Percentiles rank a stretch among this genome's conserved stretches.
Evolutionary conservation across 345 rosid genomes (phyloP).

Genomic region (Eutrema japonicum): DNA sequence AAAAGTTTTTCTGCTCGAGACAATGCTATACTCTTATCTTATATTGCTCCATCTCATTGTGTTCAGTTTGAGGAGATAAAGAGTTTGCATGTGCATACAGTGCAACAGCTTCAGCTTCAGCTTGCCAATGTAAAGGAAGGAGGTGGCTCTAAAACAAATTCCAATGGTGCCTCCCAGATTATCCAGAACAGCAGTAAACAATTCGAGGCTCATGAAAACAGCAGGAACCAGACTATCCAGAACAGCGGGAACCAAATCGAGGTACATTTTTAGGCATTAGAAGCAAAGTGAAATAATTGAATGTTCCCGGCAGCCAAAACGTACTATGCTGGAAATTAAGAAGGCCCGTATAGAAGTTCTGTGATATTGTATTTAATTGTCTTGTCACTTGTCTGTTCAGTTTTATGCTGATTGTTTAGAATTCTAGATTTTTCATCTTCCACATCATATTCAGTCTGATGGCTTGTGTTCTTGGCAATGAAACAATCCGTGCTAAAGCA

Average conservation of each 20-base stretch:
- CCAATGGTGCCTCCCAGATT: conserved; percentile 58
- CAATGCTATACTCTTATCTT: conserved; percentile 13
- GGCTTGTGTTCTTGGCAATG: neutral
- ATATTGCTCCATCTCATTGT: conserved; percentile 33
- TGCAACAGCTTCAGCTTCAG: conserved; percentile 89
- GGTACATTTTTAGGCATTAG: neutral
- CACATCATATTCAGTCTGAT: neutral
- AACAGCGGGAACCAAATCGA: conserved; percentile 57
- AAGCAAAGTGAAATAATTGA: neutral
- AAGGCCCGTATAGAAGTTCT: neutral
- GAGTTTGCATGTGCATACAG: conserved; percentile 75
- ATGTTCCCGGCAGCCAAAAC: neutral
- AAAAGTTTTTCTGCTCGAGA: conserved; percentile 3
- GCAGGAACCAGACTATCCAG: too few relatives aligned
- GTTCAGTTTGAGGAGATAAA: conserved; percentile 88
- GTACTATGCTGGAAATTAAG: neutral
- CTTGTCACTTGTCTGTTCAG: neutral
- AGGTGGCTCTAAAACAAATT: conserved; percentile 58
- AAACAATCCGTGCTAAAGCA: conserved; percentile 1
- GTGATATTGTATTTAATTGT: neutral
- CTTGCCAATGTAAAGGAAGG: conserved; percentile 78
- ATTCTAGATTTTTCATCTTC: neutral
- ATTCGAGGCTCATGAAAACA: too few relatives aligned
- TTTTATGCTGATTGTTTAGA: neutral
- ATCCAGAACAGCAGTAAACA: conserved; percentile 29